Evolutionary conservation across 192 early-diverging fungal species (phyloP).

Genomic region (Bifiguratus adelaidae): DNA sequence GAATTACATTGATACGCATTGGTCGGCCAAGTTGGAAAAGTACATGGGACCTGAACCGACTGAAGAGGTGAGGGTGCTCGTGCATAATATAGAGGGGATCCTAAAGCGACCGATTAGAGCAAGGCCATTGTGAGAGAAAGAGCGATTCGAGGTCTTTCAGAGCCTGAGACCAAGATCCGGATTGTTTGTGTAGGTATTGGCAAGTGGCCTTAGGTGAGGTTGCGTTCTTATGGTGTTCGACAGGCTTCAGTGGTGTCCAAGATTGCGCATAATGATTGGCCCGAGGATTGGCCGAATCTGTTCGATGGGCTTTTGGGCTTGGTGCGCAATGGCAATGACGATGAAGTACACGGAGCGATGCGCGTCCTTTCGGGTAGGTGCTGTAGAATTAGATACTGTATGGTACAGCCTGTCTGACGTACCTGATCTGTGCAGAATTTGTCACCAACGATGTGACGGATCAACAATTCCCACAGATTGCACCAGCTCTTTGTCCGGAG

Average conservation of each 20-base stretch:
- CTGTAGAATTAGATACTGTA: background rate
- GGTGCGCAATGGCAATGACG: conserved; percentile 47
- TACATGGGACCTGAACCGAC: conserved; percentile 47
- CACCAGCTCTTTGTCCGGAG: conserved; percentile 73
- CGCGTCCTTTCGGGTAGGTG: conserved; percentile 51
- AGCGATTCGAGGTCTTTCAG: conserved; percentile 46
- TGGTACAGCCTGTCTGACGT: background rate
- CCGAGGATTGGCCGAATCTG: conserved; percentile 87
- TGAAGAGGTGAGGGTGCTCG: conserved; percentile 29
- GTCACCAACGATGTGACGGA: conserved; percentile 80
- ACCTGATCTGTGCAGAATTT: conserved; percentile 44
- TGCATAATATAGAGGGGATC: background rate
- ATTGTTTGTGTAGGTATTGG: conserved; percentile 40
- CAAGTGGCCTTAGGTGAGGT: background rate
- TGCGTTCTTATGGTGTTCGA: background rate
- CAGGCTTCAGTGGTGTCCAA: conserved; percentile 78
- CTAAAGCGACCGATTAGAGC: conserved; percentile 19
- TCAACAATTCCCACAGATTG: conserved; percentile 73
- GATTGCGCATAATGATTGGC: conserved; percentile 90
- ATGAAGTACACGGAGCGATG: conserved; percentile 83
- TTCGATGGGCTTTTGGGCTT: conserved; percentile 63
- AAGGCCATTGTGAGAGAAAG: conserved; percentile 44
- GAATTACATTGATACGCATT: conserved; percentile 64
- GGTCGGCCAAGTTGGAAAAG: conserved; percentile 47
- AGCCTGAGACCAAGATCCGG: conserved; percentile 48